Base-by-base conservation (phyloP, 345 rosid genomes). In the Melastoma malabathricum region DNA sequence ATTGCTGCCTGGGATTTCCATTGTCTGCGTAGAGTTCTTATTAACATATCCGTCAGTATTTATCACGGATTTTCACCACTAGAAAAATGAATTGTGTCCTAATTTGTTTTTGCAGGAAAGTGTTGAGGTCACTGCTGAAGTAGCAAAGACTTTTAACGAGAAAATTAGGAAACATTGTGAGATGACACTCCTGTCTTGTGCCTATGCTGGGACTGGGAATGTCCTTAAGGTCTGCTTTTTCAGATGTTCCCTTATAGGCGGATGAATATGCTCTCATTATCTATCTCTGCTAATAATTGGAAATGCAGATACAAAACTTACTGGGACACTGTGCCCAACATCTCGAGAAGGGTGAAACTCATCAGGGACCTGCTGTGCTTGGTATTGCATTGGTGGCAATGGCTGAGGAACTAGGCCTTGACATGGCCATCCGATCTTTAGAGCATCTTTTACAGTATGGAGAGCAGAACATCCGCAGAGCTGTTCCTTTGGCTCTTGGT, bases 381-480 rank as follows among this genome's bases (percentile, higher is more conserved):
- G 99, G 99, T 60, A 76, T 93, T 65, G 95, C 95, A n/a, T 76
- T 93, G 95, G 88, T 88, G 18, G 90, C 97, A 54, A 93, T 93
- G 97, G 90, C 95, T 50, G 95, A 93, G 78, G 99, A 93, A 60
- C 62, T 93, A 72, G 97, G 99, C 60, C 72, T 81, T 66, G 99
- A 93, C 64, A 93, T 93, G 97, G 93, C 75, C 57, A 85, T 93
- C 57, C 94, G 95, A 54, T 82, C 97, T 14, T 60, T 93, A 51
- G 97, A 93, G 71, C 97, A 87, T 56, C 82, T 93, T 64, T 71
- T 88, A 56, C 95, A 88, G 71, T 93, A 93, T 58, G 95, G 99
- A 46, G 95, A 93, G 60, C 96, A 76, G 58, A 80, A 82, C 72
- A 73, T 85, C 47, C 86, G 95, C 3, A 78, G 84, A 6, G 94